Base-by-base conservation (phyloP, 257 asterid species). In the Penstemon davidsonii region DNA sequence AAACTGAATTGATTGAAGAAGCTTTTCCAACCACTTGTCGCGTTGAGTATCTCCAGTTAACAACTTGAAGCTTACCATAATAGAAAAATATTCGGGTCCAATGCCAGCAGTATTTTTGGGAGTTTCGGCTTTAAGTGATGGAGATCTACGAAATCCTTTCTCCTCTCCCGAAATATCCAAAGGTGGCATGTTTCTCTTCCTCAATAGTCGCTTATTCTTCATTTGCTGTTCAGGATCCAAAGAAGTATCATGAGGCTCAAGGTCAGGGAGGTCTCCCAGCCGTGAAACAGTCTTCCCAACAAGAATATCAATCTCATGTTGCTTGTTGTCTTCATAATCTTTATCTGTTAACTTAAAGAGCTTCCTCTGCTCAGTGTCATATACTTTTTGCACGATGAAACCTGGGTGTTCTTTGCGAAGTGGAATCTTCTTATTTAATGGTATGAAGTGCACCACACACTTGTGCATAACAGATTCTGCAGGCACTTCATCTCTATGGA, bases 391-490 rank as follows among this genome's bases (percentile, higher is more conserved):
- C 67, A 94, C 99, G 8, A 94, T 79, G 71, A 94, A 94, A 47
- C 99, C 97, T n/a, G 97, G 97, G 82, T 88, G 95, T 75, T 90
- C 78, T 74, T 87, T 87, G 67, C 96, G 89, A 4, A 41, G 50
- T 43, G 99, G 99, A 66, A 87, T 86, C 78, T 86, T 88, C 87
- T 91, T 88, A 75, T 91, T 77, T 42, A 56, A 67, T 57, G 99
- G 97, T 67, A 94, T 78, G 78, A 94, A 94, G 79, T 94, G 97
- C 70, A 87, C 96, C 73, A 87, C 86, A 59, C 96, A 88, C 84
- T 94, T 94, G 84, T 94, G 99, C 99, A 94, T 83, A 51, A 94
- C 97, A 52, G 95, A 87, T 78, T 94, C 97, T 12, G 96, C 99
- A 6, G 91, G 96, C 54, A 88, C 90, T 70, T 87, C 96, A 66